A percentile compares a stretch with the other conserved stretches of the same genome.
phyloP scores from a whole-genome alignment of 495 filamentous ascomycete genomes.

The Hypoxylon lenormandii region DNA sequence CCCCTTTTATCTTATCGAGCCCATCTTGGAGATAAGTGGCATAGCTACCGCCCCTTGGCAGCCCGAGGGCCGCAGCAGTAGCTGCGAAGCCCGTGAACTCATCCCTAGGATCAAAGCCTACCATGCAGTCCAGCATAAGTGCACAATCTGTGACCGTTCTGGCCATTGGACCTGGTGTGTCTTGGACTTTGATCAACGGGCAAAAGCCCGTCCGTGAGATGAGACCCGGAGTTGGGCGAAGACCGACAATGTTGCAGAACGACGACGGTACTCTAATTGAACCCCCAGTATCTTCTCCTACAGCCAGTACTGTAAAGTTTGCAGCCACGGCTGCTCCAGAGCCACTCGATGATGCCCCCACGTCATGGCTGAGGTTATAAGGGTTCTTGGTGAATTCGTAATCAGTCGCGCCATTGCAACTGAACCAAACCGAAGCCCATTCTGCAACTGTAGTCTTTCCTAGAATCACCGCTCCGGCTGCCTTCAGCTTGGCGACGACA shows the following conservation, averaged over 20 bases:
- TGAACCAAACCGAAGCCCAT: constrained; percentile 37
- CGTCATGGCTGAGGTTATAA: constrained; percentile 34
- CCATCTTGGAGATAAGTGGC: constrained; percentile 36
- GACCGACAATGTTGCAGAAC: constrained; percentile 43
- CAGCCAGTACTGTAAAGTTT: constrained; percentile 49
- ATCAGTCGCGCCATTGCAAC: constrained; percentile 33
- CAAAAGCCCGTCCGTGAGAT: constrained; percentile 52
- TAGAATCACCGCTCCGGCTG: constrained; percentile 59
- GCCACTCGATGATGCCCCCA: constrained; percentile 43
- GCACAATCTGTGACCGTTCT: constrained; percentile 55
- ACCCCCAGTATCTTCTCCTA: constrained; percentile 49
- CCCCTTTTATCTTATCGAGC: constrained; percentile 28
- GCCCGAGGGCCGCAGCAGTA: constrained; percentile 33
- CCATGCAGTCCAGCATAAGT: constrained; percentile 51
- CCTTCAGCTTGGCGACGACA: constrained; percentile 58
- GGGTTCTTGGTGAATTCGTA: constrained; percentile 42
- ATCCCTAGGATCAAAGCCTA: constrained; percentile 51
- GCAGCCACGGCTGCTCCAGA: constrained; percentile 50
- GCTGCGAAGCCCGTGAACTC: constrained; percentile 45
- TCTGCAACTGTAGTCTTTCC: constrained; percentile 49
- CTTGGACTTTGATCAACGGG: constrained; percentile 50
- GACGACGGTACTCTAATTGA: constrained; percentile 33
- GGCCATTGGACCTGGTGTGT: constrained; percentile 54
- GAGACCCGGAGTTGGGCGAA: constrained; percentile 45
- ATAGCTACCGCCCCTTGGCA: constrained; percentile 49